These are phyloP conservation scores for Cubamyces sp. DNA, from an alignment of 768 basidiomycete species.

Conservation along the genomic window DNA sequence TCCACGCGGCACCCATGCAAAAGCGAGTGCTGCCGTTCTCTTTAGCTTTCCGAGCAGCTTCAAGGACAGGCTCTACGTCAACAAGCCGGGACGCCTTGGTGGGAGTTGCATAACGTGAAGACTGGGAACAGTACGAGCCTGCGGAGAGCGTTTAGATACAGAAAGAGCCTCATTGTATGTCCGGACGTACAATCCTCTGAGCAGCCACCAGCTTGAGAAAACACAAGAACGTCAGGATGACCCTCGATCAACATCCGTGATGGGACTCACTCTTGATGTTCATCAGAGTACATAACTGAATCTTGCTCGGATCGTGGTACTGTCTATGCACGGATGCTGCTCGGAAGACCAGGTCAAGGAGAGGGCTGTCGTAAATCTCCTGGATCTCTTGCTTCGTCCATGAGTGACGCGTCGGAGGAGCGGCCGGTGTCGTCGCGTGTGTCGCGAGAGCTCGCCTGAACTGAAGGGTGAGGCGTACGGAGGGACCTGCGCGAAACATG, in stretches of 20 bases:
- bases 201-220: slow-evolving; percentile 82
- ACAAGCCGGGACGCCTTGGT: slow-evolving; percentile 89
- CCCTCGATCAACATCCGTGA: slow-evolving; percentile 30
- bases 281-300: slow-evolving; percentile 97
- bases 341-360: slow-evolving; percentile 88
- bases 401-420: slow-evolving; percentile 51
- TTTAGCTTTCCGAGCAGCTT: slow-evolving; percentile 92
- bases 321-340: slow-evolving; percentile 85
- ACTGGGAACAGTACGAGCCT: slow-evolving; percentile 99
- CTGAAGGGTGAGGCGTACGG: slow-evolving; percentile 24
- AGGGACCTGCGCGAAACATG: slow-evolving; percentile 45
- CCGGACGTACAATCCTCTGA: slow-evolving; percentile 83
- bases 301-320: slow-evolving; percentile 85
- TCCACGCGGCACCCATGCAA: slow-evolving; percentile 99
- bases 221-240: slow-evolving; percentile 16
- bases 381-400: slow-evolving; percentile 86
- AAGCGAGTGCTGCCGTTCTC: slow-evolving; percentile 96
- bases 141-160: slow-evolving; percentile 19
- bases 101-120: slow-evolving; percentile 86
- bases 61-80: slow-evolving; percentile 89
- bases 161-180: slow-evolving; percentile 2
- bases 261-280: slow-evolving; percentile 92
- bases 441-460: slow-evolving; percentile 64
- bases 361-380: slow-evolving; percentile 79
- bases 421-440: slow-evolving; percentile 44